Percentiles rank a stretch among this genome's conserved stretches.
Conservation (phyloP, 441 rosid genomes). For the Flueggea neowawraea region DNA sequence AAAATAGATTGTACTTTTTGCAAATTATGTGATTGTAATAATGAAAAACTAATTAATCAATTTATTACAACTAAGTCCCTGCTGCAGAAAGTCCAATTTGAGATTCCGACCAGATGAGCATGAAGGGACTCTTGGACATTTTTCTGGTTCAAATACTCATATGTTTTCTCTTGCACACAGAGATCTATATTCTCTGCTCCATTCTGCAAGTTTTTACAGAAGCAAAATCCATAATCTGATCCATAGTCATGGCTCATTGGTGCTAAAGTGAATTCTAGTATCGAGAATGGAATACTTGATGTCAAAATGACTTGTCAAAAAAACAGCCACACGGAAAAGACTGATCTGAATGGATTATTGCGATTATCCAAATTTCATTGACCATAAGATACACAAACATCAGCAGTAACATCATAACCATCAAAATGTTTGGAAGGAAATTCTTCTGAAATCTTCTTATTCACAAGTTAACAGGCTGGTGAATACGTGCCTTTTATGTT, state of each 20-base stretch:
- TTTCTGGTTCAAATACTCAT: conserved; percentile 37
- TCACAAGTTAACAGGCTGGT: conserved; percentile 25
- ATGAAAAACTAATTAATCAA: too few relatives aligned
- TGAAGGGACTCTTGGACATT: conserved; percentile 43
- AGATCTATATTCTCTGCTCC: conserved; percentile 26
- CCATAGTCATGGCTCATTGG: background rate
- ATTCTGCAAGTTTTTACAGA: conserved; percentile 13
- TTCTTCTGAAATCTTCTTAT: conserved; percentile 14
- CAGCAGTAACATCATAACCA: conserved; percentile 30
- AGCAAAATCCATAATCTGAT: background rate
- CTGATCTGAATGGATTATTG: background rate
- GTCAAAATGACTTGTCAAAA: too few relatives aligned
- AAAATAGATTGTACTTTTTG: too few relatives aligned
- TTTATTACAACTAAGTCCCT: conserved; percentile 21
- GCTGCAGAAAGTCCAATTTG: conserved; percentile 37
- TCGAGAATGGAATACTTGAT: too few relatives aligned
- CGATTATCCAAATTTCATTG: conserved; percentile 6
- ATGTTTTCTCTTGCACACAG: conserved; percentile 31
- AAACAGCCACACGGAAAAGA: background rate
- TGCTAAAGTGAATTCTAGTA: too few relatives aligned
- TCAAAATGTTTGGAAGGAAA: conserved; percentile 16
- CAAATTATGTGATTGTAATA: background rate
- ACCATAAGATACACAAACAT: conserved; percentile 28
- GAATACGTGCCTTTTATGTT: background rate
- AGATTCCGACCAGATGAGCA: conserved; percentile 33